Evolutionary conservation across 2,329 filamentous ascomycete species (phyloP), one percentile per base, ranked within the genome.

Genomic region (Calcarisporium arbuscula): DNA sequence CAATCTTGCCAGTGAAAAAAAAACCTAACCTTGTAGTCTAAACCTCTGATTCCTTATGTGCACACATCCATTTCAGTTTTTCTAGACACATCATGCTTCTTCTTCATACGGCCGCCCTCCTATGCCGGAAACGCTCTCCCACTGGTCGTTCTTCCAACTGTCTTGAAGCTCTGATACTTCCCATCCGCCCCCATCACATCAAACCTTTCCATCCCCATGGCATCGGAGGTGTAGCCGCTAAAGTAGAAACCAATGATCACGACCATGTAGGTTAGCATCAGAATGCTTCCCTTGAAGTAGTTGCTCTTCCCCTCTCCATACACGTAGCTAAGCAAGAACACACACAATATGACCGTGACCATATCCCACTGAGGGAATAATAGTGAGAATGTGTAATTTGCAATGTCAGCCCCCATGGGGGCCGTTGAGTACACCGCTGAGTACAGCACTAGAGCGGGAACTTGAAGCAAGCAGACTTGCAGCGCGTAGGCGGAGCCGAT

Each of bases 331-430:
- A 98, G 77, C 37, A 98, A 67, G 66, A 98, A 95, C 14, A 98
- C 88, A 52, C 90, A 95, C 12, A 98, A 66, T 40, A 96, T 95
- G 12, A 96, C 87, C 1, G 86, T 95, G 10, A 96, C 82, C 86
- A 98, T 94, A 58, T 98, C 92, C 90, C 90, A 98, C 59, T 98
- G 92, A 2, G 92, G 92, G 65, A 98, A 96, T 28, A 96, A 86
- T 21, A 98, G 74, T 22, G 80, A 85, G 57, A 92, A 92, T 0
- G 80, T 85, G 54, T 83, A 82, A 39, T 71, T 56, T 9, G 62
- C 60, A 4, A 67, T 52, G 27, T 66, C 60, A 18, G 58, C 57
- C 10, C 54, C 52, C 5, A 53, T 43, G 19, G 59, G 55, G 4
- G 61, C 54, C 10, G 56, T 52, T 14, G 74, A 76, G 50, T 84